Evolutionary conservation across 805 yeast species (phyloP), one percentile per base, ranked within the genome.

Genomic region (Cyberlindnera japonica): DNA sequence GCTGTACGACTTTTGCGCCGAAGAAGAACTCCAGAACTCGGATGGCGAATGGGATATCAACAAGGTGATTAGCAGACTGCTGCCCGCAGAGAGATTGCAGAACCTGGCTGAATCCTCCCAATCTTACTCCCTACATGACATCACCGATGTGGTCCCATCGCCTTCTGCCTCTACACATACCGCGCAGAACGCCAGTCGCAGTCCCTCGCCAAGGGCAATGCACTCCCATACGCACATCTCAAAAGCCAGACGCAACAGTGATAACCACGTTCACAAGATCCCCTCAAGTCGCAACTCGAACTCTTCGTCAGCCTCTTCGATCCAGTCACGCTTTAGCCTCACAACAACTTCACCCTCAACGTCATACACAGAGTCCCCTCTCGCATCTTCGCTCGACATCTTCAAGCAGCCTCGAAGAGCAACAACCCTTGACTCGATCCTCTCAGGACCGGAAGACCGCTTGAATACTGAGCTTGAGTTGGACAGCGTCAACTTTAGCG

Each of bases 21-120:
- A 52, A 31, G 50, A 50, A 9, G 35, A 29, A 7, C 34, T 55
- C 8, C 41, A 41, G 11, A 50, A 55, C 35, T 33, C 28, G 1
- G 47, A 51, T 4, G 59, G 53, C 8, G 47, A 48, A 12, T 53
- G 55, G 37, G 60, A 55, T 25, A 51, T 55, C 29, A 55, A 55
- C 37, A 49, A 53, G 34, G 58, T 55, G 13, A 53, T 55, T 28
- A 47, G 50, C 13, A 38, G 39, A 12, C 33, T 55, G 10, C 25
- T 54, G 5, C 49, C 58, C 1, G 29, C 40, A 6, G 55, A 54
- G n/a, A 54, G 53, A 23, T 32, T 55, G 2, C 48, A 51, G 13
- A 55, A 55, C 35, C 20, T 55, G 20, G 54, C 58, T 3, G 50
- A 54, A 32, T 54, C 60, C 0, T 47, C 48, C 21, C 41, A 43